Conservation (phyloP, 2,329 filamentous ascomycete species). For the Xylariales sp. region DNA sequence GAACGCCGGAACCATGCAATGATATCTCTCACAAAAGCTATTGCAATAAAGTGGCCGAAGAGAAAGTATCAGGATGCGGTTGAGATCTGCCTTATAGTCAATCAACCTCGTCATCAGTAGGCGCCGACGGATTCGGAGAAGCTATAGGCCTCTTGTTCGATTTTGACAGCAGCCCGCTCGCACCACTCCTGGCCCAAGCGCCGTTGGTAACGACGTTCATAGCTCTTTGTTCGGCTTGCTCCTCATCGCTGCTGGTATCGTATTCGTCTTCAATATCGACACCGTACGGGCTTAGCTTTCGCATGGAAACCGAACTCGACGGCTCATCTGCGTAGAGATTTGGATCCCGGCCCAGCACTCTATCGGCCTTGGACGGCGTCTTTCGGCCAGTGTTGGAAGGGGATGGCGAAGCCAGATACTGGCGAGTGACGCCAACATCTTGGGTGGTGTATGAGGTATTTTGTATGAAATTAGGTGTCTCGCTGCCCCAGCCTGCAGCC, state of each 20-base stretch:
- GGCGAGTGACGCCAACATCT: conserved; percentile 21
- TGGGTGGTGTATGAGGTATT: conserved; percentile 17
- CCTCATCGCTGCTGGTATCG: conserved; percentile 23
- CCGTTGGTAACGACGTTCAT: conserved; percentile 38
- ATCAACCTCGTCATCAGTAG: conserved; percentile 11
- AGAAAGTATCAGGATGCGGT: neutral
- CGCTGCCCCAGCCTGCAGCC: conserved; percentile 62
- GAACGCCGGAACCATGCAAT: conserved; percentile 6
- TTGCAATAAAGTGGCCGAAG: neutral
- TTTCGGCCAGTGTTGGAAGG: conserved; percentile 25
- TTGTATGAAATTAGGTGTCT: conserved; percentile 17
- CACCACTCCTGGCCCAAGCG: conserved; percentile 29
- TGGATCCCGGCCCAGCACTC: conserved; percentile 53
- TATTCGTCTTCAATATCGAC: conserved; percentile 36
- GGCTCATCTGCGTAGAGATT: conserved; percentile 48
- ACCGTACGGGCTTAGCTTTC: conserved; percentile 41
- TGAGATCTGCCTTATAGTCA: conserved; percentile 6
- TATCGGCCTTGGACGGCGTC: conserved; percentile 52
- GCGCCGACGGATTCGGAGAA: conserved; percentile 3
- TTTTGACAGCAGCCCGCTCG: conserved; percentile 26
- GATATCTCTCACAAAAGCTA: conserved; percentile 1
- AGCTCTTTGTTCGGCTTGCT: conserved; percentile 37
- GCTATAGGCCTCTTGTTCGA: conserved; percentile 10
- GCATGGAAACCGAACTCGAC: conserved; percentile 37
- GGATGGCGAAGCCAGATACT: conserved; percentile 22